Evolutionary conservation across 305 asterid genomes (phyloP).

Genomic region (Plantago lanceolata): DNA sequence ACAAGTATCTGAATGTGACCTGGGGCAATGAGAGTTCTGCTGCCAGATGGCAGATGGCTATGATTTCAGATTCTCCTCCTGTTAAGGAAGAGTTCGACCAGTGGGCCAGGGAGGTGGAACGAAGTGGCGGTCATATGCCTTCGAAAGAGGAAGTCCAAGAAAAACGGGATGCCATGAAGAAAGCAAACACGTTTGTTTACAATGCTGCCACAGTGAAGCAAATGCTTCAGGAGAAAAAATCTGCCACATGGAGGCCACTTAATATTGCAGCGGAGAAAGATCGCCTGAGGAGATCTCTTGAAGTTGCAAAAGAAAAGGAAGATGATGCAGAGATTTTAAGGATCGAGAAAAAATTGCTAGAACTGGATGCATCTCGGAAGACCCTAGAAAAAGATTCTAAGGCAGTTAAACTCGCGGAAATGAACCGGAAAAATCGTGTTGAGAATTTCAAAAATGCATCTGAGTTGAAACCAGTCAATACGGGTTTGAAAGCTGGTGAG

Average conservation of each 20-base stretch:
- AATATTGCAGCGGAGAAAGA: conserved; percentile 94
- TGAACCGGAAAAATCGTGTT: conserved; percentile 79
- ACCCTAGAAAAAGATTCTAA: conserved; percentile 58
- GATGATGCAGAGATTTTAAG: conserved; percentile 71
- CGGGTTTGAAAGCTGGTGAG: conserved; percentile 71
- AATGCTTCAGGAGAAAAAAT: conserved; percentile 92
- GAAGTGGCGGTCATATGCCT: conserved; percentile 75
- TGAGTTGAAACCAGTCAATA: conserved; percentile 50
- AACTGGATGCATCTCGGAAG: conserved; percentile 65
- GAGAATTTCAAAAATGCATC: conserved; percentile 94
- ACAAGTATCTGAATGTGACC: conserved; percentile 74
- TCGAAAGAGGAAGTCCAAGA: conserved; percentile 75
- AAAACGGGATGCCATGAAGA: conserved; percentile 79
- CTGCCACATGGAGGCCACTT: conserved; percentile 85
- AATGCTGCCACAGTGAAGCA: conserved; percentile 93
- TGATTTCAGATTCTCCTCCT: conserved; percentile 86
- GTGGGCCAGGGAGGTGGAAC: conserved; percentile 89
- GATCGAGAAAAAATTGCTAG: conserved; percentile 62
- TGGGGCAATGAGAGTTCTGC: conserved; percentile 95
- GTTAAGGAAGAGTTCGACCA: conserved; percentile 72
- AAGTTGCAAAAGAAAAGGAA: conserved; percentile 70
- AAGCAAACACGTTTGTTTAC: conserved; percentile 72
- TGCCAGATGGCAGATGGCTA: conserved; percentile 99
- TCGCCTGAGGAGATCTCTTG: conserved; percentile 76
- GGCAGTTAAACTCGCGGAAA: conserved; percentile 79